A percentile compares a stretch with the other conserved stretches of the same genome.
phyloP scores from a whole-genome alignment of 306 rosid species.

The Fragaria iinumae region DNA sequence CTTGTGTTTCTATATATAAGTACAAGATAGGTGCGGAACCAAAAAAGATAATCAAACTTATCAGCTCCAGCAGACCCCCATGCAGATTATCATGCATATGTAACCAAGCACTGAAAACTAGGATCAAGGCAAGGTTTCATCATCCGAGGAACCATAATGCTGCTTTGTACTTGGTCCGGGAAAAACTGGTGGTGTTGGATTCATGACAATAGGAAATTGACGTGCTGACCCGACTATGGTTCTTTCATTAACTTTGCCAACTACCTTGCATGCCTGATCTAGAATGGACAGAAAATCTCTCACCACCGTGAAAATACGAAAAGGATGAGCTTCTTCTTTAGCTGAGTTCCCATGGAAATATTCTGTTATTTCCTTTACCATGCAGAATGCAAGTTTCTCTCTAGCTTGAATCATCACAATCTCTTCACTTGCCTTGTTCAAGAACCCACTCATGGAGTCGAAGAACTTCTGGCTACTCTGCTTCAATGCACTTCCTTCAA shows the following conservation, averaged over 20 bases:
- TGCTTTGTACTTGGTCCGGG: slow-evolving; percentile 48
- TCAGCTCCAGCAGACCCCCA: slow-evolving; percentile 15
- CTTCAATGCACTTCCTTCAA: slow-evolving; percentile 48
- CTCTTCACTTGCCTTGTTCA: slow-evolving; percentile 63
- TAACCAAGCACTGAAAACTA: slow-evolving; percentile 20
- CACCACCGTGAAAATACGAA: slow-evolving; percentile 72
- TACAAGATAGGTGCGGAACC: slow-evolving; percentile 6
- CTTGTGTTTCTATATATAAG: slow-evolving; percentile 15
- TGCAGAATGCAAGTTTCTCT: slow-evolving; percentile 51
- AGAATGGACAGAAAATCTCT: slow-evolving; percentile 75
- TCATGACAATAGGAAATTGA: slow-evolving; percentile 42
- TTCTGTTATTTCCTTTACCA: slow-evolving; percentile 74
- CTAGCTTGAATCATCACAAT: slow-evolving; percentile 52
- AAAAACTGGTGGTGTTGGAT: slow-evolving; percentile 38
- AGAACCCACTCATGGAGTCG: slow-evolving; percentile 59
- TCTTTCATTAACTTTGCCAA: slow-evolving; percentile 76
- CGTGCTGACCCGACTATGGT: slow-evolving; percentile 57
- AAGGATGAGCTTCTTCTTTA: slow-evolving; percentile 87
- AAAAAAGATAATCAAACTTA: neutral
- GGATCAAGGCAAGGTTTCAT: slow-evolving; percentile 36
- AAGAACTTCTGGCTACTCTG: slow-evolving; percentile 54
- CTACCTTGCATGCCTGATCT: slow-evolving; percentile 81
- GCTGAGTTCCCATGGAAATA: slow-evolving; percentile 85
- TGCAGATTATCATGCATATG: neutral
- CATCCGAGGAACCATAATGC: slow-evolving; percentile 49